A percentile compares a stretch with the other conserved stretches of the same genome.
Evolutionary conservation across 768 basidiomycete species (phyloP).

Genomic region (Boletellus emodensis): DNA sequence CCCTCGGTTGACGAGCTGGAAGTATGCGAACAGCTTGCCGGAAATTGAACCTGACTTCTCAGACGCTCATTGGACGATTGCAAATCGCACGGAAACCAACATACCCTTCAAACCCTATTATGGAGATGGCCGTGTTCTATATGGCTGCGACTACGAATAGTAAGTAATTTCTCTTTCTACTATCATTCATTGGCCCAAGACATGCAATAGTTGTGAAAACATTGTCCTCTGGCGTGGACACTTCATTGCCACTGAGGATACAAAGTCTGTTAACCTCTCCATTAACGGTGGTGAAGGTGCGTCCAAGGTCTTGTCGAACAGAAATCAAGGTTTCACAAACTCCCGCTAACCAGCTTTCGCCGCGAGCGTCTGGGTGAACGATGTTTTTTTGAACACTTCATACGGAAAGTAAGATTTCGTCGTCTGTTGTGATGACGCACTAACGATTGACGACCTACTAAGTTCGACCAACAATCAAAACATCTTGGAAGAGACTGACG

Average conservation of each 20-base stretch:
- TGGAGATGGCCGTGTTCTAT: conserved; percentile 73
- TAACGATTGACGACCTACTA: not conserved
- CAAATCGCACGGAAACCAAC: conserved; percentile 71
- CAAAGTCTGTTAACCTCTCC: conserved; percentile 65
- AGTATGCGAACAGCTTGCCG: conserved; percentile 69
- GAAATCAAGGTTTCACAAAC: not conserved
- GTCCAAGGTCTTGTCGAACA: conserved; percentile 3
- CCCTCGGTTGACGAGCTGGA: conserved; percentile 65
- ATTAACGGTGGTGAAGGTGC: conserved; percentile 79
- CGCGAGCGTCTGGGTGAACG: conserved; percentile 77
- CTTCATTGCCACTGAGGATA: conserved; percentile 58
- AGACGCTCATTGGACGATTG: conserved; percentile 61
- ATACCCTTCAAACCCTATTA: conserved; percentile 66
- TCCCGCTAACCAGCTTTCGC: conserved; percentile 52
- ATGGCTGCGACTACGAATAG: conserved; percentile 87
- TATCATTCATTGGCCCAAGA: conserved; percentile 2
- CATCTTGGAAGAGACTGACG: conserved; percentile 63
- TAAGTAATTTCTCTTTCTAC: conserved; percentile 34
- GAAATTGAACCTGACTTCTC: conserved; percentile 57
- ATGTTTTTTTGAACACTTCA: conserved; percentile 65
- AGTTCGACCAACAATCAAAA: conserved; percentile 63
- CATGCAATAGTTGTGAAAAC: conserved; percentile 65
- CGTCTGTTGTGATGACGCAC: not conserved
- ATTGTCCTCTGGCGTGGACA: conserved; percentile 79
- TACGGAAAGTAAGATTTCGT: conserved; percentile 59